Evolutionary conservation across 2,329 filamentous ascomycete genomes (phyloP).

Genomic region (Arthrobotrys iridis): DNA sequence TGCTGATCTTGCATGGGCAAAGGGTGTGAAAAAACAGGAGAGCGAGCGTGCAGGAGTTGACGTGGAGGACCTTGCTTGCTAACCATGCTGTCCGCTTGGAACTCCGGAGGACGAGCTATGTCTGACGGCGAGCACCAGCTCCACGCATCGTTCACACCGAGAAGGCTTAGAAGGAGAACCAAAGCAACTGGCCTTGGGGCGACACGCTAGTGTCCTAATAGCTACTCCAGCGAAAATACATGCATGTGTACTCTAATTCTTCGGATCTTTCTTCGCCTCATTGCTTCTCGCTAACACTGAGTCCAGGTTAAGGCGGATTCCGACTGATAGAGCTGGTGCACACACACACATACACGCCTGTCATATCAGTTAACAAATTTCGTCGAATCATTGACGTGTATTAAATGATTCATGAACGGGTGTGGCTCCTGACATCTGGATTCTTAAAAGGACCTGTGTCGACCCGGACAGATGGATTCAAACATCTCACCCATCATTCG

Average conservation of each 20-base stretch:
- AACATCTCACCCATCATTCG: conserved; percentile 42
- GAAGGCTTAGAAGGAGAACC: conserved; percentile 44
- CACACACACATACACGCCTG: conserved; percentile 48
- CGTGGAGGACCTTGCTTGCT: conserved; percentile 51
- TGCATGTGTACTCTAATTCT: conserved; percentile 48
- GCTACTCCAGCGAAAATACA: conserved; percentile 32
- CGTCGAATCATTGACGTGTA: conserved; percentile 54
- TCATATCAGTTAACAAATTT: conserved; percentile 40
- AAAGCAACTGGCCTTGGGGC: conserved; percentile 42
- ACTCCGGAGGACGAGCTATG: conserved; percentile 6
- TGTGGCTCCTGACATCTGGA: conserved; percentile 50
- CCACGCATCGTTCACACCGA: conserved; percentile 52
- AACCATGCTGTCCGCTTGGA: conserved; percentile 14
- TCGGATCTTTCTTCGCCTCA: conserved; percentile 53
- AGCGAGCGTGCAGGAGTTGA: conserved; percentile 30
- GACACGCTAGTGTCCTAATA: conserved; percentile 39
- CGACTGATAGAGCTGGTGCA: conserved; percentile 46
- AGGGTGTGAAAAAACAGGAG: conserved; percentile 22
- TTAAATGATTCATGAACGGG: conserved; percentile 49
- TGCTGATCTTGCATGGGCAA: conserved; percentile 42
- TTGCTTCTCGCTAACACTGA: conserved; percentile 51
- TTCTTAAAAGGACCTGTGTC: conserved; percentile 50
- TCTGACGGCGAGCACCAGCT: conserved; percentile 20
- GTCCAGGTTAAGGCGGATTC: conserved; percentile 55
- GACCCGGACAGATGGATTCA: conserved; percentile 46